Conservation (phyloP, 2,329 filamentous ascomycete species). For the Fusarium torulosum region DNA sequence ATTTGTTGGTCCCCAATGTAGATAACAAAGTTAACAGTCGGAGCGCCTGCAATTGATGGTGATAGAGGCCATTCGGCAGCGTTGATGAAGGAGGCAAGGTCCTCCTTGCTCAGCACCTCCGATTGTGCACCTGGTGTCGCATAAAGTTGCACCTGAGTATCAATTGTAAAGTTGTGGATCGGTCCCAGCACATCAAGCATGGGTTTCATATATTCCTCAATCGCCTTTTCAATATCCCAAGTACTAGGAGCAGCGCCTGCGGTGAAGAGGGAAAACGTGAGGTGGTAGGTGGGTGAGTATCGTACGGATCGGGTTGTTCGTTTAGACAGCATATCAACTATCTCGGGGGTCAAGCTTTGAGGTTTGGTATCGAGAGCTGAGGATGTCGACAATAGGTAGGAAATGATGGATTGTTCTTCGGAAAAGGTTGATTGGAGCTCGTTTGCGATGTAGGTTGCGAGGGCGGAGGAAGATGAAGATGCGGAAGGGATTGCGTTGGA, state of each 20-base stretch:
- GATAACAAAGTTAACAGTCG: constrained; percentile 95
- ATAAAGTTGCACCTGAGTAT: constrained; percentile 96
- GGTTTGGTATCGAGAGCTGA: constrained; percentile 60
- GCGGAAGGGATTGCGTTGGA: constrained; percentile 74
- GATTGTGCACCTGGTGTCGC: constrained; percentile 76
- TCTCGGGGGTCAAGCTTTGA: constrained; percentile 62
- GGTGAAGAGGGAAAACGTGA: constrained; percentile 96
- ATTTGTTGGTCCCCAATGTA: constrained; percentile 87
- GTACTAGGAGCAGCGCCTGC: constrained; percentile 81
- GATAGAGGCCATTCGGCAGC: constrained; percentile 97
- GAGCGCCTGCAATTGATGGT: constrained; percentile 91
- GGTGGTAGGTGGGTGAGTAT: constrained; percentile 92
- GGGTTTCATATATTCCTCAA: constrained; percentile 84
- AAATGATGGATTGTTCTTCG: constrained; percentile 90
- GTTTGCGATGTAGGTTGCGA: constrained; percentile 82
- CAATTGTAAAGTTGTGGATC: constrained; percentile 95
- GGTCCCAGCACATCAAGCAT: constrained; percentile 81
- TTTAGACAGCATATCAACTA: constrained; percentile 69
- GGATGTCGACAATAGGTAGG: constrained; percentile 75
- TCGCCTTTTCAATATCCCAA: constrained; percentile 89
- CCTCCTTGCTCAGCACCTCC: constrained; percentile 80
- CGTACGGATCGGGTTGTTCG: constrained; percentile 88
- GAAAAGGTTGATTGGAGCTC: constrained; percentile 83
- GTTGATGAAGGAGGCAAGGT: constrained; percentile 95
- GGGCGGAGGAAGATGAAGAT: constrained; percentile 76